These are phyloP conservation scores for Fibroporia radiculosa DNA, from an alignment of 768 basidiomycete species.

Conservation along the genomic window DNA sequence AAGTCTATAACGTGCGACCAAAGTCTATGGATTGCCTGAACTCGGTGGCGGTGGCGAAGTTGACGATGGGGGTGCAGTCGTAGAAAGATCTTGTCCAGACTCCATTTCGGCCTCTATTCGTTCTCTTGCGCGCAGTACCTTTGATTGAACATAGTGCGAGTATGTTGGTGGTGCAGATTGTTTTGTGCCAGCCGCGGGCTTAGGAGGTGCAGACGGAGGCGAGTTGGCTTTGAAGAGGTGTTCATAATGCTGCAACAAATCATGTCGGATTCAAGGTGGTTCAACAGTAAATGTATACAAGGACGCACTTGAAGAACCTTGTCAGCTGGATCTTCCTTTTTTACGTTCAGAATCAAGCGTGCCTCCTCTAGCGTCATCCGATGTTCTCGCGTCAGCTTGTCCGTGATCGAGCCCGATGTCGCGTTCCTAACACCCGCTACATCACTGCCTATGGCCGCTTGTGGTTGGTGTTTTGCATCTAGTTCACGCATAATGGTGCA, in stretches of 20 bases:
- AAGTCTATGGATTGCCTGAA: background rate
- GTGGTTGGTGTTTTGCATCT: conserved; percentile 84
- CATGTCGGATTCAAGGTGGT: background rate
- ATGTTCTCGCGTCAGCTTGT: conserved; percentile 76
- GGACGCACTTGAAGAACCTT: conserved; percentile 57
- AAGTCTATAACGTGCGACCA: background rate
- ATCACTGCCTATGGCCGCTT: conserved; percentile 58
- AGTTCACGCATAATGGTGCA: conserved; percentile 1
- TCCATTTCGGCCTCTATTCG: conserved; percentile 85
- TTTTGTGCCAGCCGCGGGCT: conserved; percentile 35
- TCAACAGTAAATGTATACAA: background rate
- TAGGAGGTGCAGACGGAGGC: conserved; percentile 46
- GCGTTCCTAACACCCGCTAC: conserved; percentile 70
- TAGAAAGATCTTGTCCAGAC: conserved; percentile 10
- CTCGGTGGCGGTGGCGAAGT: background rate
- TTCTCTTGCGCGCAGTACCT: conserved; percentile 91
- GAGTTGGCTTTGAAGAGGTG: conserved; percentile 88
- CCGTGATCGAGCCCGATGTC: conserved; percentile 65
- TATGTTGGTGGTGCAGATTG: conserved; percentile 38
- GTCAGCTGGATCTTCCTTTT: conserved; percentile 64
- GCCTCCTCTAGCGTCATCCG: conserved; percentile 97
- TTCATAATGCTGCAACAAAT: conserved; percentile 68
- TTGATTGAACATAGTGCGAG: conserved; percentile 94
- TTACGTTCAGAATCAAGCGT: conserved; percentile 83
- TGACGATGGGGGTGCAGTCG: conserved; percentile 10